Conservation (phyloP, 176 grass and related monocot genomes). For the Guadua angustifolia region DNA sequence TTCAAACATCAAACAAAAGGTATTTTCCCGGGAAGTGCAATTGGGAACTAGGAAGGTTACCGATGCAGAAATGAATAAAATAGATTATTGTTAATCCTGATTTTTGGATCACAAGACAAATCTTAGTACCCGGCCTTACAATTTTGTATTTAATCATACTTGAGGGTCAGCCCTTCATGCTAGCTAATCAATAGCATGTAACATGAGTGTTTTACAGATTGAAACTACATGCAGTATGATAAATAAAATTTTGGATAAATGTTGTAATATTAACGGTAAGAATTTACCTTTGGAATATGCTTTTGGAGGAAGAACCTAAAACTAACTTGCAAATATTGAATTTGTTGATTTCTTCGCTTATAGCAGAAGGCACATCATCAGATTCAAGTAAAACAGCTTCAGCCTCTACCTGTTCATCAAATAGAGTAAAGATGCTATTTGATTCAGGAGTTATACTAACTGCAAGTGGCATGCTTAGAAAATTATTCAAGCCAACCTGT, state of each 20-base stretch:
- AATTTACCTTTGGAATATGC: slow-evolving; percentile 76
- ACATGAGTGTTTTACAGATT: not conserved
- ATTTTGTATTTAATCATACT: not conserved
- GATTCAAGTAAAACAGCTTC: slow-evolving; percentile 81
- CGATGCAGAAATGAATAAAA: slow-evolving; percentile 5
- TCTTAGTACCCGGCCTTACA: not conserved
- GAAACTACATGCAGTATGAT: not conserved
- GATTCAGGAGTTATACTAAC: not conserved
- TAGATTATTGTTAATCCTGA: not conserved
- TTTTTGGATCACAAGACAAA: not conserved
- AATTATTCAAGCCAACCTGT: slow-evolving; percentile 43
- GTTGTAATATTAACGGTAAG: not conserved
- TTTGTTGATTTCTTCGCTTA: slow-evolving; percentile 73
- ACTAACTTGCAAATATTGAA: slow-evolving; percentile 72
- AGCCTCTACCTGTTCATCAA: slow-evolving; percentile 67
- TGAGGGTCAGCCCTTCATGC: not conserved
- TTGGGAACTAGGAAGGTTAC: not conserved
- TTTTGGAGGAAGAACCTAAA: slow-evolving; percentile 67
- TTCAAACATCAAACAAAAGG: not conserved
- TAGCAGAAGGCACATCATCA: slow-evolving; percentile 62
- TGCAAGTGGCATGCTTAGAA: too few species aligned
- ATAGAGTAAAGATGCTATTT: slow-evolving; percentile 24
- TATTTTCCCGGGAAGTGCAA: not conserved
- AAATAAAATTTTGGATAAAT: not conserved
- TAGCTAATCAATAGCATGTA: not conserved